Base-by-base conservation (phyloP, 169 alveolate genomes). In the Eimeria nieschulzi region DNA sequence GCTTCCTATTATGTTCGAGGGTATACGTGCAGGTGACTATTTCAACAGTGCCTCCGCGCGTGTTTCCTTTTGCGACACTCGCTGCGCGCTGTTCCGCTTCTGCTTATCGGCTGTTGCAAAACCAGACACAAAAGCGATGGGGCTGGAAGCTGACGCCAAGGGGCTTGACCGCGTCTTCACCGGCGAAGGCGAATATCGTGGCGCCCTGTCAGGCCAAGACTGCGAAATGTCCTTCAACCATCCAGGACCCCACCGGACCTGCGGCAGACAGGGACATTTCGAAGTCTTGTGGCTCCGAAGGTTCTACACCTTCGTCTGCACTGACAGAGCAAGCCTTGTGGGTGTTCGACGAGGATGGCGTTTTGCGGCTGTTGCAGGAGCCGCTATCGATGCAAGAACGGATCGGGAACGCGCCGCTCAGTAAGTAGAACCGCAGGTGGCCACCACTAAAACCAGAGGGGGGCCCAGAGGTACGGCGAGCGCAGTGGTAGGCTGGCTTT, bases 281-380 rank as follows among this genome's bases (percentile, higher is more conserved):
- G 46, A 33, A 33, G 46, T 33, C 46, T 33, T 33, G 46, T 33
- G 46, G 46, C 46, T 33, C 46, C 46, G 46, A 33, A 33, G 46
- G 46, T 33, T 33, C 46, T 33, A 33, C 46, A 0, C 46, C 46
- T 33, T 33, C 46, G 13, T 15, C 46, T 21, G 68, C 39, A 66
- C 12, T 55, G 19, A 25, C 76, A 61, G 76, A 59, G 70, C 72
- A 80, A 55, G 59, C 63, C 13, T 61, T 66, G 61, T 80, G 88
- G 88, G 88, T 59, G 19, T 68, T 80, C 56, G 88, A 80, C n/a
- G 88, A 80, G 51, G 71, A 80, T 9, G 88, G 88, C 63, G 88
- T 80, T 15, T 33, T 80, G 76, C 88, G 63, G 9, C 88, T 80
- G 33, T 23, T 80, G 75, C 88, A 80, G 76, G 88, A 80, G 76